These are phyloP conservation scores for Calocera viscosa DNA, from an alignment of 768 basidiomycete genomes.

Conservation along the genomic window DNA sequence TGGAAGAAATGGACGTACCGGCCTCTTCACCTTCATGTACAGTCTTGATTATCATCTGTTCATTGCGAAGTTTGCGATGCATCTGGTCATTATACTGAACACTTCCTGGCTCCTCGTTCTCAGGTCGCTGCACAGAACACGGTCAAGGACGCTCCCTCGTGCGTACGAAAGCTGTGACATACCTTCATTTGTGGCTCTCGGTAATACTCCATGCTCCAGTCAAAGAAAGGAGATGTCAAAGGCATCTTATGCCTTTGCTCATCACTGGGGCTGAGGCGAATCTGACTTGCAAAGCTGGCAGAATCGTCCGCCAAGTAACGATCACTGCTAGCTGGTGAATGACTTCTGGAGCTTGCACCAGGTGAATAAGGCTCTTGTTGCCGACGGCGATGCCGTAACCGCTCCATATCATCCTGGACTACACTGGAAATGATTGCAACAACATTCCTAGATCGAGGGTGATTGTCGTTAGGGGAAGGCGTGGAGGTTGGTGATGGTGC, in stretches of 20 bases:
- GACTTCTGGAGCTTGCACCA: not conserved
- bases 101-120: slow-evolving; percentile 92
- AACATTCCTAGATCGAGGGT: not conserved
- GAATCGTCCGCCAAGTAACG: not conserved
- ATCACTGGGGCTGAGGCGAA: not conserved
- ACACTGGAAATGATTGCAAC: slow-evolving; percentile 3
- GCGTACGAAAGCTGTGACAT: slow-evolving; percentile 21
- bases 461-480: slow-evolving; percentile 2
- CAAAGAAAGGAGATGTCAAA: slow-evolving; percentile 81
- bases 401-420: slow-evolving; percentile 90
- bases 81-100: slow-evolving; percentile 88
- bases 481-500: not conserved
- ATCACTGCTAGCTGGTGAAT: slow-evolving; percentile 2
- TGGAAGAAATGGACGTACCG: slow-evolving; percentile 49
- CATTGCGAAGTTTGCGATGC: slow-evolving; percentile 86
- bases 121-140: slow-evolving; percentile 53
- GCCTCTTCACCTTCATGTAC: slow-evolving; percentile 57
- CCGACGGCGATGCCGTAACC: slow-evolving; percentile 58
- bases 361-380: slow-evolving; percentile 14
- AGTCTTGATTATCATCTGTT: slow-evolving; percentile 60
- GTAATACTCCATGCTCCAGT: slow-evolving; percentile 96
- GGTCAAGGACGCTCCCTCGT: not conserved
- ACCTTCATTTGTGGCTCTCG: slow-evolving; percentile 99
- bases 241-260: slow-evolving; percentile 37
- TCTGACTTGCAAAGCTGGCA: slow-evolving; percentile 4